Evolutionary conservation across 2,329 filamentous ascomycete genomes (phyloP), one percentile per base, ranked within the genome.

Genomic region (Bipolaris gigantea): DNA sequence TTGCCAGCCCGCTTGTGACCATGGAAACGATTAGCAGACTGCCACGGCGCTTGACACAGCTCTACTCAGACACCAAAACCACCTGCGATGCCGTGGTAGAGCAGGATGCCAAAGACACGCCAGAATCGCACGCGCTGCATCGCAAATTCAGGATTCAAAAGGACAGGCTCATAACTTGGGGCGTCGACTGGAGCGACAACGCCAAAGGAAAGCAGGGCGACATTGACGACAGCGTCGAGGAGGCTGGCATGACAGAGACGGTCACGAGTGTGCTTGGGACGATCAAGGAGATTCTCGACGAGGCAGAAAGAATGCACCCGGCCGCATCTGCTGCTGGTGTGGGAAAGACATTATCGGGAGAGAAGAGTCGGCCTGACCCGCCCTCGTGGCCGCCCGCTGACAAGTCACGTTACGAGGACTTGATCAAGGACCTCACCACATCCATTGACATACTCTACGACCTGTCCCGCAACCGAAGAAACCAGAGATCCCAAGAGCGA

Each of bases 361-460:
- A 77, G 53, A 75, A 77, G 57, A 69, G 67, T 55, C 62, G 65
- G 56, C 59, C 67, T 69, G 67, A 70, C 63, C 57, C 61, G 48
- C 56, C 69, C 67, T 65, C 70, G 64, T 73, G 70, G 70, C 67
- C 71, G 86, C 60, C 81, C 87, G 43, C 79, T 82, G 36, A 89
- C 85, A 81, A 86, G 90, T 74, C 88, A 87, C 83, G 87, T 50
- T 92, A 92, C 63, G 85, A 89, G 64, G 88, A 91, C 64, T 78
- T 92, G 13, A 83, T 92, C 35, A 82, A 83, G 58, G 89, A 92
- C 65, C 77, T 92, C 59, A 92, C 88, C 15, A 84, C 85, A 5
- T 90, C 88, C 2, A 90, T 92, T 70, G 89, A 92, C 73, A 90
- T 87, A 0, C 80, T 93, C 1, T 92, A 89, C 70, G 88, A 92